Evolutionary conservation across 2,329 filamentous ascomycete species (phyloP), one percentile per base, ranked within the genome.

Genomic region (Phialophora expanda): DNA sequence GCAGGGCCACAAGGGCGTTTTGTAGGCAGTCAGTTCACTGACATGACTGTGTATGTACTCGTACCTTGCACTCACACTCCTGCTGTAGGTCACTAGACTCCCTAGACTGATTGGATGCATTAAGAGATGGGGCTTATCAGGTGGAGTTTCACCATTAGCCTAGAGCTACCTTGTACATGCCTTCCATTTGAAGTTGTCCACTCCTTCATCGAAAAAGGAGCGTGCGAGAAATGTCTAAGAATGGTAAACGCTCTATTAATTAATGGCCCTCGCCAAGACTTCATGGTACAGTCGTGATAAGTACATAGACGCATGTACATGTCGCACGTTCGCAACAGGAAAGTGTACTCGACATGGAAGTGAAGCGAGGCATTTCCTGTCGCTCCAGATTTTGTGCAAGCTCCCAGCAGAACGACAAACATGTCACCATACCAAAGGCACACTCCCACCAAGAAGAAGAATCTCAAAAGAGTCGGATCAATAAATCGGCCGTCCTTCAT

Each of bases 401-500:
- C 9, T 24, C 20, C 48, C 26, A 51, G 48, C 48, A 24, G 11
- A 51, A 51, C 14, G 20, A 20, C 22, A 51, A 28, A 30, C 28
- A 26, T 20, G 53, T 28, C 28, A 14, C n/a, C 28, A 53, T 14
- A 6, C 17, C 28, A 24, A 30, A 28, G 30, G 30, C 17, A 17
- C 38, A 7, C 3, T 20, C 32, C 22, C 8, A 24, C 44, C n/a
- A 46, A 54, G 26, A 54, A 58, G 50, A 61, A 20, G 55, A 48
- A 55, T 32, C 12, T 50, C 57, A 9, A 28, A 26, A 22, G 17
- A 44, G 20, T 30, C 20, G 28, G 48, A 57, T 76, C 64, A 80
- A 66, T 80, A 80, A 56, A 80, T 78, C 17, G 79, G 76, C 60
- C 78, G 74, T 22, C 79, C 77, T 64, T 80, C 78, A 61, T 80